Base-by-base conservation (phyloP, 495 filamentous ascomycete genomes). In the Hyphodiscus hymeniophilus region DNA sequence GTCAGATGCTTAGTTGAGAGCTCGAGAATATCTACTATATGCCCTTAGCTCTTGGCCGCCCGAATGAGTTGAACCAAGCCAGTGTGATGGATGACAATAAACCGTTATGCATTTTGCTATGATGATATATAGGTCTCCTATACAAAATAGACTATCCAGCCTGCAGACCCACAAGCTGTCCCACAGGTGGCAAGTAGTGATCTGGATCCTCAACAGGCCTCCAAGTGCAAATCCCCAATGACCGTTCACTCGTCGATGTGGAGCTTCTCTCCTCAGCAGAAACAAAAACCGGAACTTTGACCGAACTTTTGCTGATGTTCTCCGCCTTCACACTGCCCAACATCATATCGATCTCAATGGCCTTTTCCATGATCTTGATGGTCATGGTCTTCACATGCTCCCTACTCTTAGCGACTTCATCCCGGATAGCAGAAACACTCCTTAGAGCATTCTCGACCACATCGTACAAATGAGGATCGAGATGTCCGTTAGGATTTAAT, bases 361-460 rank as follows among this genome's bases (percentile, higher is more conserved):
- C 54, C n/a, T 24, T 58, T 51, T 59, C 48, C 17, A 59, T 50
- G 16, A 59, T 59, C 15, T 48, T 36, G 3, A 55, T 32, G 4
- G 35, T 48, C 49, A 42, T 59, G 16, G 24, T 20, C 31, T 41
- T 47, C 1, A 50, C 50, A 24, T 63, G 39, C n/a, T 28, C 35
- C 10, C 54, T 48, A 6, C 63, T 41, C 18, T 22, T 7, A 26
- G 16, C 10, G n/a, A 56, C 45, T 12, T 45, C 49, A 6, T 31
- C 26, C 2, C 55, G 42, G 0, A 60, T 31, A 23, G 30, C 13
- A 6, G 13, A 13, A 0, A 65, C 48, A 3, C 46, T 54, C 3
- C 55, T 45, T 2, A 45, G 7, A 31, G 24, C 32, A 15, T 45
- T 4, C 10, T n/a, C 7, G 26, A 26, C 31, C 32, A 42, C 21